A percentile compares a stretch with the other conserved stretches of the same genome.
These are phyloP conservation scores for Lactarius sanguifluus DNA, from an alignment of 768 basidiomycete genomes.

Conservation along the genomic window DNA sequence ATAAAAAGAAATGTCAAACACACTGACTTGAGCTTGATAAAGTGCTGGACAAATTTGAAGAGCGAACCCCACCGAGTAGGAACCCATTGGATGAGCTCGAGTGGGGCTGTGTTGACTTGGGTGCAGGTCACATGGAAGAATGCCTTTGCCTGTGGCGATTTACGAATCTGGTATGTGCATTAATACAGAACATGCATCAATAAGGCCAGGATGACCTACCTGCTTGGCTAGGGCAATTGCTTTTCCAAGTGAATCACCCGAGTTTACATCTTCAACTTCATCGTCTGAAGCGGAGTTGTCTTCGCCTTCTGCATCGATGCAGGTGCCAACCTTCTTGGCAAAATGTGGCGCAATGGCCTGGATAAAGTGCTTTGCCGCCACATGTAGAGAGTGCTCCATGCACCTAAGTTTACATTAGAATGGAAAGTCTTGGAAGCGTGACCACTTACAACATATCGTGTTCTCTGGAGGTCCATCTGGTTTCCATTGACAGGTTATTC, in stretches of 20 bases:
- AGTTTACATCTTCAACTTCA: background rate
- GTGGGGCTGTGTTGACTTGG: background rate
- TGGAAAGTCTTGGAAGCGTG: too few relatives aligned
- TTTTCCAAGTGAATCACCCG: background rate
- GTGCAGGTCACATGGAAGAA: background rate
- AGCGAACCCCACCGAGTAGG: background rate
- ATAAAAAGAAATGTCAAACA: background rate
- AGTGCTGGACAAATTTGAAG: background rate
- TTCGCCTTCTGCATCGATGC: too few relatives aligned
- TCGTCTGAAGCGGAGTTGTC: background rate
- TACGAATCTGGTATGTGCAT: too few relatives aligned
- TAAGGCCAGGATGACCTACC: too few relatives aligned
- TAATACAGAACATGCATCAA: too few relatives aligned
- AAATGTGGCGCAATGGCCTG: background rate
- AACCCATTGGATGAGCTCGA: background rate
- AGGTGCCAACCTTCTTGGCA: background rate
- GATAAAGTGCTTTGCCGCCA: background rate
- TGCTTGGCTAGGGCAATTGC: too few relatives aligned
- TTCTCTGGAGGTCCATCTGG: too few relatives aligned
- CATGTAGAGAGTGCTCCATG: background rate
- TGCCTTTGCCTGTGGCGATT: background rate
- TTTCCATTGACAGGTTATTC: too few relatives aligned
- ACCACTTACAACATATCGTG: too few relatives aligned
- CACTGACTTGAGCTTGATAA: background rate
- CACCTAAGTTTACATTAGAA: background rate